Evolutionary conservation across 805 yeast genomes (phyloP).

Genomic region (Suhomyces pyralidae): DNA sequence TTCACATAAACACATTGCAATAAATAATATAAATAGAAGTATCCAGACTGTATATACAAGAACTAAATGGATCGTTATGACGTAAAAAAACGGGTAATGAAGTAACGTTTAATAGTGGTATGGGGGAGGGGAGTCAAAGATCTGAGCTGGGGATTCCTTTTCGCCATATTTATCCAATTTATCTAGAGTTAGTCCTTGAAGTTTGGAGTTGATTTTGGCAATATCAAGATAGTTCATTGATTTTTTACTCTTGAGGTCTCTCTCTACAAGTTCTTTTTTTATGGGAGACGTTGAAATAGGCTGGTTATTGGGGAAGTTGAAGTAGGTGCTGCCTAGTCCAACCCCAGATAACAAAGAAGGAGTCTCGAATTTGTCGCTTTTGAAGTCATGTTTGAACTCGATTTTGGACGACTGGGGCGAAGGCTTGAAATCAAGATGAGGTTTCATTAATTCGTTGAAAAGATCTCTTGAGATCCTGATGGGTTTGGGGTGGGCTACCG

Average conservation of each 20-base stretch:
- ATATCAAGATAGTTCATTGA: slow-evolving; percentile 28
- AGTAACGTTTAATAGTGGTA: slow-evolving; percentile 14
- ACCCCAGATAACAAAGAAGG: slow-evolving; percentile 18
- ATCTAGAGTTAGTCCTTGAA: slow-evolving; percentile 14
- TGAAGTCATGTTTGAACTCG: background rate
- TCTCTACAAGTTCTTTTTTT: slow-evolving; percentile 11
- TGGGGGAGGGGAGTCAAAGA: slow-evolving; percentile 24
- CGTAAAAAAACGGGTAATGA: background rate
- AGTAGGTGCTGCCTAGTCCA: slow-evolving; percentile 39
- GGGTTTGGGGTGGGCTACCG: slow-evolving; percentile 15
- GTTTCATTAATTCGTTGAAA: slow-evolving; percentile 11
- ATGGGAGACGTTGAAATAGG: slow-evolving; percentile 30
- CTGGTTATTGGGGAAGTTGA: slow-evolving; percentile 17
- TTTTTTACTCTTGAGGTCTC: slow-evolving; percentile 12
- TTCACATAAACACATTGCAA: background rate
- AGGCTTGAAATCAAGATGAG: slow-evolving; percentile 3
- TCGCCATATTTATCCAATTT: slow-evolving; percentile 6
- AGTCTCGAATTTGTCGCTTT: background rate
- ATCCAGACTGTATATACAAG: slow-evolving; percentile 2
- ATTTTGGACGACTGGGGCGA: background rate
- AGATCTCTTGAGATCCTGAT: slow-evolving; percentile 10
- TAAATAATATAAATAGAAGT: background rate
- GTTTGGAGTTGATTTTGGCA: slow-evolving; percentile 23
- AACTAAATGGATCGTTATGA: background rate
- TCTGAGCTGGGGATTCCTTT: background rate